A percentile compares a stretch with the other conserved stretches of the same genome.
phyloP scores from a whole-genome alignment of 208 protist genomes.

The Wallacemonas sp. region DNA sequence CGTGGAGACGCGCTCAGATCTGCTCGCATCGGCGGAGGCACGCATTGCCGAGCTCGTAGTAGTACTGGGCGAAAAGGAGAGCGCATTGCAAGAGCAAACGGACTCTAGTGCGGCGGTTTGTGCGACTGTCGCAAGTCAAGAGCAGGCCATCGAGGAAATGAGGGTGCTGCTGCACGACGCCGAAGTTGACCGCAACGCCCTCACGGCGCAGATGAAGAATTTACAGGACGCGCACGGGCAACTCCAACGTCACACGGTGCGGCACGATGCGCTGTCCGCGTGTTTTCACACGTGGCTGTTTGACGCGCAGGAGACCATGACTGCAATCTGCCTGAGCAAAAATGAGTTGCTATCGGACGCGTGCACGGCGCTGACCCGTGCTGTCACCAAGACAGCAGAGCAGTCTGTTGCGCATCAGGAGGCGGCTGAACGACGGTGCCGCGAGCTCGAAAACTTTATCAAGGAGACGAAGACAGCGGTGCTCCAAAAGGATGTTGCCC shows the following conservation, averaged over 20 bases:
- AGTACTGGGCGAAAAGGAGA: neutral
- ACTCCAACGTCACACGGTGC: neutral
- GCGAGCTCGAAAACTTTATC: constrained; percentile 32
- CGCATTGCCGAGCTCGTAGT: neutral
- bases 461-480: constrained; percentile 35
- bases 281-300: neutral
- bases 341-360: neutral
- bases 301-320: neutral
- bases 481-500: constrained; percentile 23
- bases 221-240: neutral
- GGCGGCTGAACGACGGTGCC: constrained; percentile 19
- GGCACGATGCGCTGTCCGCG: neutral
- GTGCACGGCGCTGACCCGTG: neutral
- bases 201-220: neutral
- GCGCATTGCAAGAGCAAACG: neutral
- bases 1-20: neutral
- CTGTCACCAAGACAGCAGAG: neutral
- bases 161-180: constrained; percentile 7
- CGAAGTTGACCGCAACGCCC: neutral
- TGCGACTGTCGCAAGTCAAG: neutral
- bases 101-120: neutral
- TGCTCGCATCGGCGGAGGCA: neutral
- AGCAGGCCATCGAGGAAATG: constrained; percentile 9
- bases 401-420: constrained; percentile 14
- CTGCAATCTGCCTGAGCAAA: neutral